phyloP scores from a whole-genome alignment of 805 yeast genomes.

The Zygoascus bituminiphila region DNA sequence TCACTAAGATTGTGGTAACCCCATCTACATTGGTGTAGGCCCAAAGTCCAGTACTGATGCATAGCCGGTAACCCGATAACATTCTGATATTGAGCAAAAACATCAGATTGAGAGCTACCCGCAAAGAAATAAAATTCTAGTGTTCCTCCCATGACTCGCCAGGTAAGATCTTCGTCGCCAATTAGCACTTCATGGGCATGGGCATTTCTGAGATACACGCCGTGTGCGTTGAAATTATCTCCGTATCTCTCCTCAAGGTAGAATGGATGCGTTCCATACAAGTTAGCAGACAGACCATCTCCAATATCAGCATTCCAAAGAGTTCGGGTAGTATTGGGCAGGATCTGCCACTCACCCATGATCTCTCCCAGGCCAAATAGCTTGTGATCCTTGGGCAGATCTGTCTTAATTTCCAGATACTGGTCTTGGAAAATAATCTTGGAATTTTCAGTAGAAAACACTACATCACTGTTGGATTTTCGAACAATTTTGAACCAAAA shows the following conservation, averaged over 20 bases:
- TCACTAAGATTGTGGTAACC: constrained; percentile 81
- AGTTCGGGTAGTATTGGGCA: constrained; percentile 27
- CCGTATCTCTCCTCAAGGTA: constrained; percentile 27
- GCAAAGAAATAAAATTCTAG: constrained; percentile 23
- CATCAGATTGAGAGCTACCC: constrained; percentile 40
- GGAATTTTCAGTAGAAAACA: constrained; percentile 28
- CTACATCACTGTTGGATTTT: constrained; percentile 20
- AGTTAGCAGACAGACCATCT: constrained; percentile 26
- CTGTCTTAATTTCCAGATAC: constrained; percentile 28
- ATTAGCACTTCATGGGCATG: constrained; percentile 28
- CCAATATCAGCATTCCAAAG: constrained; percentile 28
- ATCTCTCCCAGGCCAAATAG: constrained; percentile 31
- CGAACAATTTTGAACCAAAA: constrained; percentile 21
- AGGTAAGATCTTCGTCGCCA: constrained; percentile 24
- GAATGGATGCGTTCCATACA: constrained; percentile 31
- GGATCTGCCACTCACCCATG: constrained; percentile 25
- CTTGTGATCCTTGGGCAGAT: constrained; percentile 25
- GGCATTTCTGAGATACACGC: constrained; percentile 29
- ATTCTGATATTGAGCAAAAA: constrained; percentile 53
- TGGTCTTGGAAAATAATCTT: constrained; percentile 30
- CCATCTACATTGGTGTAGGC: constrained; percentile 96
- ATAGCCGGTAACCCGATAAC: constrained; percentile 64
- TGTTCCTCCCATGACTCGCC: constrained; percentile 28
- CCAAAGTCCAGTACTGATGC: constrained; percentile 72
- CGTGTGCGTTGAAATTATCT: constrained; percentile 20